Conservation (phyloP, 2,329 filamentous ascomycete genomes). For the Ilyonectria sp. region DNA sequence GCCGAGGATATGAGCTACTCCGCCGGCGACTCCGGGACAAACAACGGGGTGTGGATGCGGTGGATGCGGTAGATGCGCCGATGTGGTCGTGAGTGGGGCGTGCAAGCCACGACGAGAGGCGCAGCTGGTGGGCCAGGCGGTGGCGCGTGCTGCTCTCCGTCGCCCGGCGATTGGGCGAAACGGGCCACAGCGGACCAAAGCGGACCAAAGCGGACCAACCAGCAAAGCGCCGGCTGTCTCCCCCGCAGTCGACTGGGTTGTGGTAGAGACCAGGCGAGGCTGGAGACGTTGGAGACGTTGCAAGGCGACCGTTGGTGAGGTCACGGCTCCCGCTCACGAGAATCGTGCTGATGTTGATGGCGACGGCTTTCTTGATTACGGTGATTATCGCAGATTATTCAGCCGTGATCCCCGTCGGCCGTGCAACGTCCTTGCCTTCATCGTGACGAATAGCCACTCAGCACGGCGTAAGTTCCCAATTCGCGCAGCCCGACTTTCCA, state of each 20-base stretch:
- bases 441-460: constrained; percentile 13
- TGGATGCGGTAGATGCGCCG: constrained; percentile 21
- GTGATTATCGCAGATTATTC: constrained; percentile 17
- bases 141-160: constrained; percentile 39
- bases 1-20: constrained; percentile 39
- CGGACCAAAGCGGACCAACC: neutral
- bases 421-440: neutral
- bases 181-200: neutral
- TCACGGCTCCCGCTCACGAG: constrained; percentile 25
- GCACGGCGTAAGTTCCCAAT: constrained; percentile 14
- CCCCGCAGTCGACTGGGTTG: constrained; percentile 37
- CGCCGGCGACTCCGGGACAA: constrained; percentile 48
- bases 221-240: constrained; percentile 32
- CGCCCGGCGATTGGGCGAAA: constrained; percentile 39
- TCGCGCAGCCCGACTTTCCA: constrained; percentile 13
- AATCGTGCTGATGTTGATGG: constrained; percentile 24
- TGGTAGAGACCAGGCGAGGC: constrained; percentile 30
- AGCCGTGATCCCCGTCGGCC: neutral
- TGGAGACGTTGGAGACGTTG: constrained; percentile 27
- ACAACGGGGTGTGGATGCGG: constrained; percentile 32
- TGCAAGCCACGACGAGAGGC: constrained; percentile 51
- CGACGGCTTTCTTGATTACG: constrained; percentile 20
- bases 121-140: constrained; percentile 47
- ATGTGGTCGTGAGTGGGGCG: constrained; percentile 26
- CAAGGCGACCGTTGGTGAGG: constrained; percentile 35